A percentile compares a stretch with the other conserved stretches of the same genome.
Evolutionary conservation across 2,329 filamentous ascomycete genomes (phyloP).

Genomic region (Aspergillus neotritici): DNA sequence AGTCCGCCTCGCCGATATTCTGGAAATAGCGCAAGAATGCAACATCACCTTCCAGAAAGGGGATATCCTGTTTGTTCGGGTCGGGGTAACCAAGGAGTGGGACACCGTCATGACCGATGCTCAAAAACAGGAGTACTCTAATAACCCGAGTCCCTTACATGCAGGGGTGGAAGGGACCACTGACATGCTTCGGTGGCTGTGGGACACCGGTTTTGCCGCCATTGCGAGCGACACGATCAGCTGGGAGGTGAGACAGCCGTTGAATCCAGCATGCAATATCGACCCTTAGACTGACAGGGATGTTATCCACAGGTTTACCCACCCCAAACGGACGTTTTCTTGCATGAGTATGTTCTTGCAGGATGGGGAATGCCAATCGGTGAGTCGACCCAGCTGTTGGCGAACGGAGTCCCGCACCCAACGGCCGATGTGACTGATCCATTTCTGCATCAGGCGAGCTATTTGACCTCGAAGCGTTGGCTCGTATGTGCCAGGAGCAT

Average conservation of each 20-base stretch:
- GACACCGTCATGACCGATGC: slow-evolving; percentile 33
- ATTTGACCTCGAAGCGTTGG: slow-evolving; percentile 43
- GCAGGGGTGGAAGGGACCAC: slow-evolving; percentile 48
- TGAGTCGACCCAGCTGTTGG: slow-evolving; percentile 19
- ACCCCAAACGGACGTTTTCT: slow-evolving; percentile 33
- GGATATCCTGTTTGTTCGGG: slow-evolving; percentile 50
- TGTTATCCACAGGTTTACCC: slow-evolving; percentile 34
- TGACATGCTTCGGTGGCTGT: slow-evolving; percentile 53
- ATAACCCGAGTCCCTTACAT: slow-evolving; percentile 37
- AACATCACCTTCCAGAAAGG: slow-evolving; percentile 45
- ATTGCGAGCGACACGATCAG: slow-evolving; percentile 54
- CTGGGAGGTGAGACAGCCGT: slow-evolving; percentile 43
- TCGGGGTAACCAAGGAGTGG: slow-evolving; percentile 39
- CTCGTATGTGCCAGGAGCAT: slow-evolving; percentile 30
- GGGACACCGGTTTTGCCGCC: slow-evolving; percentile 53
- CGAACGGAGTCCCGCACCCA: background rate
- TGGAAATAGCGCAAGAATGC: slow-evolving; percentile 38
- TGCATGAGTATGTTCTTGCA: slow-evolving; percentile 47
- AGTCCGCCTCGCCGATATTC: slow-evolving; percentile 32
- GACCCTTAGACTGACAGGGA: slow-evolving; percentile 13
- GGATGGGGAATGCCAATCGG: slow-evolving; percentile 49
- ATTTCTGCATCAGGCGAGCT: slow-evolving; percentile 35
- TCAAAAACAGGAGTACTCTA: slow-evolving; percentile 26
- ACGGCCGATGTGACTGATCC: slow-evolving; percentile 1
- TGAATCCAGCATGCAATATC: background rate